Percentiles rank a stretch among this genome's conserved stretches.
These are phyloP conservation scores for Fusarium caatingaense DNA, from an alignment of 2,329 filamentous ascomycete genomes.

Conservation along the genomic window DNA sequence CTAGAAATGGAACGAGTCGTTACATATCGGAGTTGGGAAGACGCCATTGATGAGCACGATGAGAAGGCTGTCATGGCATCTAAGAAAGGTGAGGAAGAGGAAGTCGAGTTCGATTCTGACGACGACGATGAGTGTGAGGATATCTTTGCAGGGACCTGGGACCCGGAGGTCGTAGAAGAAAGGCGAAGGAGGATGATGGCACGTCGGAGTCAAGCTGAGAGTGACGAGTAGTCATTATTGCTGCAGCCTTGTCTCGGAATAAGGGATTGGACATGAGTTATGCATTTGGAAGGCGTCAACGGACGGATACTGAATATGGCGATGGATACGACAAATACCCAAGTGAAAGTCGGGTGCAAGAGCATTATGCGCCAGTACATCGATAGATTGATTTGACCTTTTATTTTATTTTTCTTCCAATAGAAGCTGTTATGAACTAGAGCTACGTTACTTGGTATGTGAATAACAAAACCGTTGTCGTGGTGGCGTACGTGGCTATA, in stretches of 20 bases:
- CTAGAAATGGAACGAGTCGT: conserved; percentile 70
- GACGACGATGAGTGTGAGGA: conserved; percentile 76
- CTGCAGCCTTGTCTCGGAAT: conserved; percentile 9
- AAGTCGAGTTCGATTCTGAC: conserved; percentile 69
- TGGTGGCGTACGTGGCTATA: conserved; percentile 12
- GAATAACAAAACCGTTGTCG: not conserved
- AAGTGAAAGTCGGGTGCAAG: conserved; percentile 16
- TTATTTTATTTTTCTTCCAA: not conserved
- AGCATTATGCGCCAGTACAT: conserved; percentile 8
- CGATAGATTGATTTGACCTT: conserved; percentile 5
- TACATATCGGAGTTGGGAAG: conserved; percentile 64
- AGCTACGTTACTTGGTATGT: conserved; percentile 2
- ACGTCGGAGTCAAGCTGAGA: conserved; percentile 40
- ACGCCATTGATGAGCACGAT: conserved; percentile 37
- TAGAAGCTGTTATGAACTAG: conserved; percentile 17
- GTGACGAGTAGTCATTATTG: conserved; percentile 18
- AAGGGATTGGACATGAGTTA: conserved; percentile 4
- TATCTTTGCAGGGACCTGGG: conserved; percentile 71
- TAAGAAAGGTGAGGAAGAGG: conserved; percentile 33
- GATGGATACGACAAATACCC: conserved; percentile 38
- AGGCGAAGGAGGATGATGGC: conserved; percentile 56
- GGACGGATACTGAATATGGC: conserved; percentile 19
- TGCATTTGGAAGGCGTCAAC: conserved; percentile 38
- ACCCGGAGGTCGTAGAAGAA: conserved; percentile 62
- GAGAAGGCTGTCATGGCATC: conserved; percentile 15